A percentile compares a stretch with the other conserved stretches of the same genome.
These are phyloP conservation scores for Glonium stellatum DNA, from an alignment of 495 filamentous ascomycete species.

Conservation along the genomic window DNA sequence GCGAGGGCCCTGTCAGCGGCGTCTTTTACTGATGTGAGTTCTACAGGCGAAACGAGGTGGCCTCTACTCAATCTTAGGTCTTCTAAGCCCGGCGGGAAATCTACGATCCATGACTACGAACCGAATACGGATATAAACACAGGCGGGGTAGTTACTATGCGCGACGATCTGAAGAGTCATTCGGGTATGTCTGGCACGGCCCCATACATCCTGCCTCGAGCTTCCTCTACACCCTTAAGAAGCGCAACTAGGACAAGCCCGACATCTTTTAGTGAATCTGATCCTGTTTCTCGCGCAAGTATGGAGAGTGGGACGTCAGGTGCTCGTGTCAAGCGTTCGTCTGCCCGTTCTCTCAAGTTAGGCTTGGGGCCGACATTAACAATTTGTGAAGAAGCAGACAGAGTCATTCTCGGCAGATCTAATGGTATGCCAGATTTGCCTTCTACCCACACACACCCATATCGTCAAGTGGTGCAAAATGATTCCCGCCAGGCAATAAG, in stretches of 20 bases:
- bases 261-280: neutral
- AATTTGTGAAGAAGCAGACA: constrained; percentile 14
- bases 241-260: neutral
- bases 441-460: neutral
- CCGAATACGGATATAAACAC: neutral
- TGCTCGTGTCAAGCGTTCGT: constrained; percentile 15
- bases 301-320: neutral
- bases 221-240: neutral
- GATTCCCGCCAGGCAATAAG: constrained; percentile 9
- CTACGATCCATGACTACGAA: neutral
- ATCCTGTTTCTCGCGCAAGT: neutral
- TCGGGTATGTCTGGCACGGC: neutral
- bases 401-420: constrained; percentile 5
- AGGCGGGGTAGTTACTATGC: neutral
- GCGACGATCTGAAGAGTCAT: neutral
- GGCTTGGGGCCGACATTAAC: constrained; percentile 17
- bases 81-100: neutral
- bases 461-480: neutral
- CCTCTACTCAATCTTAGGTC: neutral
- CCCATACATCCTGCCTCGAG: neutral
- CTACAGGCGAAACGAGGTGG: neutral
- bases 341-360: constrained; percentile 6
- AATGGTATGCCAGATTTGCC: constrained; percentile 1
- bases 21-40: neutral
- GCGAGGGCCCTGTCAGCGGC: neutral